Percentiles rank a stretch among this genome's conserved stretches.
Evolutionary conservation across 257 asterid genomes (phyloP).

Genomic region (Nyctanthes arbortristis): DNA sequence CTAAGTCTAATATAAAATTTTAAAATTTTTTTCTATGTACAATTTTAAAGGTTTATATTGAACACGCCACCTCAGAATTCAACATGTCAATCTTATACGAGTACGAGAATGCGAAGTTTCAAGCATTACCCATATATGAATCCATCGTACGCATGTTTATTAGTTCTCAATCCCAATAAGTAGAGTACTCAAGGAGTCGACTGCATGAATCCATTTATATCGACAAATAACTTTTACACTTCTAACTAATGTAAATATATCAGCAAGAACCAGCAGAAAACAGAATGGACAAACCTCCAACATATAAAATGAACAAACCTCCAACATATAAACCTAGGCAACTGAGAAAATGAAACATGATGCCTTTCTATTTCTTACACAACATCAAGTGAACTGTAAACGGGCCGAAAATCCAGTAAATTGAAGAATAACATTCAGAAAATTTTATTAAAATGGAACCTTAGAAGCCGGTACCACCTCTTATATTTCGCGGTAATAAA

Average conservation of each 20-base stretch:
- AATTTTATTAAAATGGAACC: slow-evolving; percentile 54
- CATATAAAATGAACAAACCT: neutral
- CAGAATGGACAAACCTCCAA: neutral
- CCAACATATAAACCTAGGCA: neutral
- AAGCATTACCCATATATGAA: too few species aligned
- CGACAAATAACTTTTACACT: too few species aligned
- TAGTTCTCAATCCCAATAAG: too few species aligned
- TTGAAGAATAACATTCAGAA: slow-evolving; percentile 45
- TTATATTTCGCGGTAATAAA: slow-evolving; percentile 57
- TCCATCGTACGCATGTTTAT: too few species aligned
- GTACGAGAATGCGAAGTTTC: too few species aligned
- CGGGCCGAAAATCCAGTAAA: slow-evolving; percentile 26
- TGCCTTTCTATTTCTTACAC: slow-evolving; percentile 19
- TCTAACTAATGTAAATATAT: neutral
- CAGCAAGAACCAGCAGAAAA: neutral
- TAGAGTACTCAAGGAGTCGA: too few species aligned
- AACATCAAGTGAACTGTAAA: slow-evolving; percentile 15
- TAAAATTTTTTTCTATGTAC: too few species aligned
- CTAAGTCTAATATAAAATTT: too few species aligned
- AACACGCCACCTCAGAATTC: too few species aligned
- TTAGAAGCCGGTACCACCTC: slow-evolving; percentile 42
- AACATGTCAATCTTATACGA: too few species aligned
- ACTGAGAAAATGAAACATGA: slow-evolving; percentile 1
- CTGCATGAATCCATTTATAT: too few species aligned
- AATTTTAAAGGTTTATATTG: too few species aligned